These are phyloP conservation scores for Aspergillus candidus DNA, from an alignment of 2,329 filamentous ascomycete species.

Conservation along the genomic window DNA sequence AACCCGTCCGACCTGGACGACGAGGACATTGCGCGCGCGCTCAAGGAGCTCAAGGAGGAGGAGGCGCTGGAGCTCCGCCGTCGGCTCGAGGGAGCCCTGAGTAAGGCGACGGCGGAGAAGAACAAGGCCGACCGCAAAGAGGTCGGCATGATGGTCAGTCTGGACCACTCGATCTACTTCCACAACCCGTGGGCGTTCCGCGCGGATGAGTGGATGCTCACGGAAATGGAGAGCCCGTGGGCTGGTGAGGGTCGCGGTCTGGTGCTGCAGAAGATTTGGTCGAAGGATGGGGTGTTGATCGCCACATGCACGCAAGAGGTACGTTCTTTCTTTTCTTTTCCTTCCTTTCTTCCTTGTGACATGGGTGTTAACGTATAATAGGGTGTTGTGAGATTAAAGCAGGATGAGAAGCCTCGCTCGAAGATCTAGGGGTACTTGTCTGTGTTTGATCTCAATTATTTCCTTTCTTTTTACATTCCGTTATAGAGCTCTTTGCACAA, in stretches of 20 bases:
- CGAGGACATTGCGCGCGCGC: conserved; percentile 33
- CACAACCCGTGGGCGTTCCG: conserved; percentile 44
- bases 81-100: conserved; percentile 30
- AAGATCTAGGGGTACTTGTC: conserved; percentile 22
- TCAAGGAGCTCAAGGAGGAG: conserved; percentile 39
- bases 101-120: conserved; percentile 18
- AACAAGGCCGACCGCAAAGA: conserved; percentile 27
- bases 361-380: conserved; percentile 18
- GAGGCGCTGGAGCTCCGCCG: conserved; percentile 36
- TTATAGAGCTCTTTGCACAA: background rate
- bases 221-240: conserved; percentile 47
- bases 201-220: conserved; percentile 48
- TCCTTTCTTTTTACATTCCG: conserved; percentile 5
- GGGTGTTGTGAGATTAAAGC: conserved; percentile 44
- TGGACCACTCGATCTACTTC: conserved; percentile 49
- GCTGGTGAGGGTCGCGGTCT: conserved; percentile 46
- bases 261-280: conserved; percentile 46
- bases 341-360: background rate
- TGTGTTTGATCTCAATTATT: background rate
- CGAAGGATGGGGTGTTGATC: conserved; percentile 42
- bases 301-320: conserved; percentile 49
- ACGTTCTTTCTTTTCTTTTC: conserved; percentile 15
- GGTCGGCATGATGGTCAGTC: conserved; percentile 47
- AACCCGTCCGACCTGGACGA: conserved; percentile 41
- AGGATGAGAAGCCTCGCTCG: conserved; percentile 31